Percentiles rank a stretch among this genome's conserved stretches.
These are phyloP conservation scores for Talaromyces sp. DNA, from an alignment of 2,329 filamentous ascomycete genomes.

Conservation along the genomic window DNA sequence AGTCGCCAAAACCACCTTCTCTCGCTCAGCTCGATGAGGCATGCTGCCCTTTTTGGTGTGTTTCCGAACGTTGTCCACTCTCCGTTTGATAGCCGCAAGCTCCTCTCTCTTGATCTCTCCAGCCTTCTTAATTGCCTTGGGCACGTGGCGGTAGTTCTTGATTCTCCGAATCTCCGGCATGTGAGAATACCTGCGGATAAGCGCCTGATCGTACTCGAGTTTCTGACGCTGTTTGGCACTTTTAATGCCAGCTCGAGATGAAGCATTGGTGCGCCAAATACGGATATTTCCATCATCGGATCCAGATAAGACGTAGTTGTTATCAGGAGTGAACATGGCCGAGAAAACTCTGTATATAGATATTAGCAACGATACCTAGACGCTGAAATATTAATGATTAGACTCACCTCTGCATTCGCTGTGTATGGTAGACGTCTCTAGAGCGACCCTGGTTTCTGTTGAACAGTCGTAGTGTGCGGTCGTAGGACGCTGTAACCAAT, in stretches of 20 bases:
- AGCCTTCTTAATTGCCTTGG: constrained; percentile 93
- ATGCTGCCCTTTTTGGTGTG: constrained; percentile 81
- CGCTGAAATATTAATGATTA: not conserved
- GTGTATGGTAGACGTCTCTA: constrained; percentile 93
- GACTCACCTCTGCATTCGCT: constrained; percentile 76
- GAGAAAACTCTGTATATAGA: constrained; percentile 65
- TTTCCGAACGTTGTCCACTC: constrained; percentile 90
- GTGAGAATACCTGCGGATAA: constrained; percentile 80
- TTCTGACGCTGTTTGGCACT: constrained; percentile 79
- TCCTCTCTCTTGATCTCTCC: constrained; percentile 91
- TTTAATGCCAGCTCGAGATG: constrained; percentile 78
- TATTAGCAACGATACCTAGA: constrained; percentile 18
- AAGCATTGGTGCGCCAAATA: constrained; percentile 85
- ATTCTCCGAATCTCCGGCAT: constrained; percentile 96
- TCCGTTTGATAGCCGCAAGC: constrained; percentile 78
- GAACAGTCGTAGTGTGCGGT: constrained; percentile 85
- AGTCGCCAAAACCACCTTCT: constrained; percentile 81
- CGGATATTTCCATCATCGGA: constrained; percentile 91
- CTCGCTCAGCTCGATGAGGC: constrained; percentile 72
- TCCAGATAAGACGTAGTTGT: constrained; percentile 83
- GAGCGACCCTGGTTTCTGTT: constrained; percentile 75
- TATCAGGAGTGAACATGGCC: constrained; percentile 80
- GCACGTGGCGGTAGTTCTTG: constrained; percentile 83
- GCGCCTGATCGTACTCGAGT: constrained; percentile 83
- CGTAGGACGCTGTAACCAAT: constrained; percentile 83